These are phyloP conservation scores for Ochetophila trinervis DNA, from an alignment of 306 rosid species.

Conservation along the genomic window DNA sequence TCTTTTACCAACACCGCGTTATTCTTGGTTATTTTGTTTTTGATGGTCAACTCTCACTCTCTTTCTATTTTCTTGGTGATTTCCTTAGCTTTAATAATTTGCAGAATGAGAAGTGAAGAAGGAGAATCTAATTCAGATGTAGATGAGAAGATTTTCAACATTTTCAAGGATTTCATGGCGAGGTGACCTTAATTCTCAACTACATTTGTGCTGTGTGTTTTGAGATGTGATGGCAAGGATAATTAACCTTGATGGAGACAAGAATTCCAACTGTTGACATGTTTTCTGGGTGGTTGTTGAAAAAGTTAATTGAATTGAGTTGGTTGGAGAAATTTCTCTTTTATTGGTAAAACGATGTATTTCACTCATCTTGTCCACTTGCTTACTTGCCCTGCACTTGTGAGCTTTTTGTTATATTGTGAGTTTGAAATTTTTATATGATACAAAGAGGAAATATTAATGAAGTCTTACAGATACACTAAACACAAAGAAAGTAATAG, in stretches of 20 bases:
- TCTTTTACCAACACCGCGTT: neutral
- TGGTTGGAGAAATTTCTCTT: too few relatives aligned
- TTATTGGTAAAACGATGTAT: too few relatives aligned
- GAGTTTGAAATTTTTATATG: too few relatives aligned
- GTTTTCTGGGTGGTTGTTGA: too few relatives aligned
- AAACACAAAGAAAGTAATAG: too few relatives aligned
- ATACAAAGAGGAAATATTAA: too few relatives aligned
- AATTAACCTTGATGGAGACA: neutral
- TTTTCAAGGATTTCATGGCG: slow-evolving; percentile 61
- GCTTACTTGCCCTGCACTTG: too few relatives aligned
- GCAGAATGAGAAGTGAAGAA: slow-evolving; percentile 1
- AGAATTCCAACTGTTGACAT: too few relatives aligned
- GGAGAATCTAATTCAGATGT: slow-evolving; percentile 21
- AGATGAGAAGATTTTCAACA: slow-evolving; percentile 29
- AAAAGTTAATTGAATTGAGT: too few relatives aligned
- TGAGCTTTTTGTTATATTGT: too few relatives aligned
- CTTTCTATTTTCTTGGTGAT: neutral
- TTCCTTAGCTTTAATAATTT: neutral
- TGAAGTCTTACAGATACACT: too few relatives aligned
- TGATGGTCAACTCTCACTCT: neutral
- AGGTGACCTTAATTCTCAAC: slow-evolving; percentile 34
- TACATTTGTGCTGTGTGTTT: neutral
- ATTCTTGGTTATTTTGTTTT: neutral
- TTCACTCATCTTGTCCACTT: too few relatives aligned
- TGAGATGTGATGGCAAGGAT: neutral